These are phyloP conservation scores for Rhytidiadelphus loreus DNA, from an alignment of 225 moss, liverwort and hornwort species.

Conservation along the genomic window DNA sequence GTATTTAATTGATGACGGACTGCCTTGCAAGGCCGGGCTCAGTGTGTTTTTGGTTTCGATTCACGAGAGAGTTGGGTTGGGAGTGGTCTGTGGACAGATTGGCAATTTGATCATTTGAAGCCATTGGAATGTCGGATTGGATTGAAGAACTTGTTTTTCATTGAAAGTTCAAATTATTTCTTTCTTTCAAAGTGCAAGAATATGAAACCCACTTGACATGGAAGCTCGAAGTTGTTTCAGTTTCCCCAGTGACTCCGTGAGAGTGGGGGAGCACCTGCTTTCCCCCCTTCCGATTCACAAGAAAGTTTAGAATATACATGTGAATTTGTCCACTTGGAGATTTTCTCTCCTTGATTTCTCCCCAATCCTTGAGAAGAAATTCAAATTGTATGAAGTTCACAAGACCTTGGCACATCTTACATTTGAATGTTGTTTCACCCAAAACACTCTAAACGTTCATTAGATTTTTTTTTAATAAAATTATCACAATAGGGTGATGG, in stretches of 20 bases:
- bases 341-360: background rate
- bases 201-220: background rate
- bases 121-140: background rate
- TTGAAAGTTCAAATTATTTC: background rate
- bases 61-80: background rate
- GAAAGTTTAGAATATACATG: background rate
- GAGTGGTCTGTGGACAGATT: background rate
- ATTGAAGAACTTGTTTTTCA: background rate
- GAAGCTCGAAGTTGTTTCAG: background rate
- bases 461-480: background rate
- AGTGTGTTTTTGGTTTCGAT: background rate
- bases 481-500: too few relatives aligned
- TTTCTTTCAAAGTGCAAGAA: background rate
- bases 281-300: background rate
- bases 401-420: background rate
- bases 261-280: background rate
- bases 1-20: background rate
- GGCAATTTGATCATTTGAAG: background rate
- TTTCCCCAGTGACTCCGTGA: fast-evolving
- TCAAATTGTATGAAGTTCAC: background rate
- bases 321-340: too few relatives aligned
- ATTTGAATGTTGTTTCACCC: background rate
- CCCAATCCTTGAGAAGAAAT: background rate
- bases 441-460: too few relatives aligned
- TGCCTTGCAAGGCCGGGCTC: background rate